Evolutionary conservation across 2,329 filamentous ascomycete genomes (phyloP), one percentile per base, ranked within the genome.

Genomic region (Curvularia verruculosa): DNA sequence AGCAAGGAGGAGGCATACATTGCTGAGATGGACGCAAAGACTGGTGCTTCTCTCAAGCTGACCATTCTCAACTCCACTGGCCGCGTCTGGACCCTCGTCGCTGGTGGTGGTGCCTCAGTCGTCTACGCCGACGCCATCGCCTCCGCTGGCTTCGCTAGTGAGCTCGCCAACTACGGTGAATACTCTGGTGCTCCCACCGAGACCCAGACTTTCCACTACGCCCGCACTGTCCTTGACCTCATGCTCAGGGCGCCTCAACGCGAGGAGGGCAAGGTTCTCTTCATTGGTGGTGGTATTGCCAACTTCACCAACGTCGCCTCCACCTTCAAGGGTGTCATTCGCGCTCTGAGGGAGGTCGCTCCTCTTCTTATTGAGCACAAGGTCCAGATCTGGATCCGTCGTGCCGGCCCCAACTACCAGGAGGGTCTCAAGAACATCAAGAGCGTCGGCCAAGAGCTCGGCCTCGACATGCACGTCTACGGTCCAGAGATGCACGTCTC

Each of bases 351-450:
- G 67, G 95, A 98, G 81, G 92, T 94, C 70, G 86, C 93, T 59
- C 87, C 88, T 63, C 85, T 89, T 64, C 87, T 99, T 69, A 87
- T 87, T 76, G 95, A 99, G 86, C 95, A 99, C 88, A 96, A 96
- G 75, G 91, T 95, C 66, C 89, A 96, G 82, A 97, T 98, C 84
- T 98, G 94, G 95, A 93, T 98, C 69, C 86, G 87, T 71, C 86
- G 87, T 80, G 87, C 95, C 51, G 92, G 95, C 60, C 95, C 95
- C 80, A 99, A 99, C 86, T 99, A 96, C 87, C 95, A 99, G 82
- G 95, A 99, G 83, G 95, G 95, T 82, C 89, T 99, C 67, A 97
- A 96, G 89, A 99, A 98, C 87, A 97, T 99, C 87, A 98, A 98
- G 87, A 86, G 88, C 48, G 94, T 96, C 59, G 95, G 92, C 60